Conservation (phyloP, 164 flowering plant species). For the Vitis riparia region DNA sequence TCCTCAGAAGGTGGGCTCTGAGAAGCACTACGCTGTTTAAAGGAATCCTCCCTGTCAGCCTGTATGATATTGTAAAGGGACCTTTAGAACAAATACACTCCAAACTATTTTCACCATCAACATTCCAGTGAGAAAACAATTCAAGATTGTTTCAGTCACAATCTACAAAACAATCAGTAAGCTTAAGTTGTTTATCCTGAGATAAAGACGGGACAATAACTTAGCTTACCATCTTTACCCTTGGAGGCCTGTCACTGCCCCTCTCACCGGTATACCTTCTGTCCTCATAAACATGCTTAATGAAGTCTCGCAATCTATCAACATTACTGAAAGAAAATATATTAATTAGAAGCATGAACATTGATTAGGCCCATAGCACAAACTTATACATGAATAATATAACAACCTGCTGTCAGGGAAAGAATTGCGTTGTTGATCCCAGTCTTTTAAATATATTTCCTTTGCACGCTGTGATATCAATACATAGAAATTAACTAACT, state of each 20-base stretch:
- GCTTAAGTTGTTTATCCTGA: not conserved
- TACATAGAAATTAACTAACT: not conserved
- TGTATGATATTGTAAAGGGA: too few species aligned
- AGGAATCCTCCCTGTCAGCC: too few species aligned
- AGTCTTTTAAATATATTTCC: conserved; percentile 55
- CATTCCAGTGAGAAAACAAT: not conserved
- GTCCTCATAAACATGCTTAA: conserved; percentile 62
- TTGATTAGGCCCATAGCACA: not conserved
- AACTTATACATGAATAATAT: not conserved
- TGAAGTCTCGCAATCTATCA: conserved; percentile 50
- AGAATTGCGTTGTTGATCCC: conserved; percentile 53
- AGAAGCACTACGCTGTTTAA: not conserved
- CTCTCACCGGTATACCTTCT: conserved; percentile 51
- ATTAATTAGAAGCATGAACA: conserved; percentile 5
- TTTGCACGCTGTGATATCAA: conserved; percentile 44
- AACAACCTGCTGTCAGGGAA: conserved; percentile 56
- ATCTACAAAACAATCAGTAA: too few species aligned
- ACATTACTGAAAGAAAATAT: conserved; percentile 42
- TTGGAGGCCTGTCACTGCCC: conserved; percentile 22
- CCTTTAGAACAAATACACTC: not conserved
- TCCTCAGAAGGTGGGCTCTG: conserved; percentile 20
- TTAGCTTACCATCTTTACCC: conserved; percentile 35
- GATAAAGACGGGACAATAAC: too few species aligned
- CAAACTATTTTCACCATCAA: too few species aligned
- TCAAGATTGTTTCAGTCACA: too few species aligned